Conservation (phyloP, 1,139 yeast species). For the Yamadazyma spencermartinsiae region DNA sequence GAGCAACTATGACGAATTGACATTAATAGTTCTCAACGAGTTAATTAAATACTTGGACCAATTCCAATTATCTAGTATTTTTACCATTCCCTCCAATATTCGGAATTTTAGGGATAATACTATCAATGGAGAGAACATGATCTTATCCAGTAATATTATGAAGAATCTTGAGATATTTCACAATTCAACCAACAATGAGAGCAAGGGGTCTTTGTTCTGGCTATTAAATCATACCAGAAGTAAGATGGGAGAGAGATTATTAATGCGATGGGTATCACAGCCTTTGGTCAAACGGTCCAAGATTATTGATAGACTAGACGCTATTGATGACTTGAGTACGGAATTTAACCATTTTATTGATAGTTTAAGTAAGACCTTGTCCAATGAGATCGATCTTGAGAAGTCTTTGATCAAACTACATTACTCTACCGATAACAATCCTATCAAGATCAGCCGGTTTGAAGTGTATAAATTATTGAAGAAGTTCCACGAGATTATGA, state of each 20-base stretch:
- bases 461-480: constrained; percentile 65
- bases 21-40: constrained; percentile 48
- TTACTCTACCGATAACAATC: constrained; percentile 41
- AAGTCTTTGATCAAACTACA: constrained; percentile 66
- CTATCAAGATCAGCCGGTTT: constrained; percentile 52
- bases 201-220: constrained; percentile 74
- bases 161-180: constrained; percentile 71
- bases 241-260: constrained; percentile 65
- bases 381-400: constrained; percentile 57
- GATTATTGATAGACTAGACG: constrained; percentile 62
- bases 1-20: constrained; percentile 20
- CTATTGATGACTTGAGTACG: constrained; percentile 59
- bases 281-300: constrained; percentile 59
- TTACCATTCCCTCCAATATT: constrained; percentile 51
- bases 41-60: constrained; percentile 58
- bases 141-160: constrained; percentile 67
- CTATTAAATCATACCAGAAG: constrained; percentile 79
- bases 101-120: constrained; percentile 42
- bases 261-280: constrained; percentile 70
- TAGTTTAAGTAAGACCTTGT: constrained; percentile 45
- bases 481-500: constrained; percentile 43
- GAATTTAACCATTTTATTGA: constrained; percentile 53
- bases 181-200: constrained; percentile 56
- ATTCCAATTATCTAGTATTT: constrained; percentile 59
- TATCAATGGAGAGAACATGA: constrained; percentile 51